phyloP scores from a whole-genome alignment of 306 rosid genomes.

The Vachellia pachyceras region DNA sequence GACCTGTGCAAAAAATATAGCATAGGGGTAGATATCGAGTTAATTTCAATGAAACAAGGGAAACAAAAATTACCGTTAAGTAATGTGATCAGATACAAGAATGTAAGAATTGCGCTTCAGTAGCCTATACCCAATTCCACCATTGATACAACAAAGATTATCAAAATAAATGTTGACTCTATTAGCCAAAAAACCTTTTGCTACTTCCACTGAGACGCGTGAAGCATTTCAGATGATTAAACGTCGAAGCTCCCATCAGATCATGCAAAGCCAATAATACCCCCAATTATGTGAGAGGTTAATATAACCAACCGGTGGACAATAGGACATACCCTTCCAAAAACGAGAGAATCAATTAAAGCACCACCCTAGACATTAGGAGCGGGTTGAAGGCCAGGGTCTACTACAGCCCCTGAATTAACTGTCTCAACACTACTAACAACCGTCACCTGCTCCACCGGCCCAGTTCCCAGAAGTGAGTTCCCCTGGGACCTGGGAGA shows the following conservation, averaged over 20 bases:
- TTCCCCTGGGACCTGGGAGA: constrained; percentile 48
- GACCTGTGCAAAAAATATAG: not conserved
- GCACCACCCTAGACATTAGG: constrained; percentile 37
- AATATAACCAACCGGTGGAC: constrained; percentile 35
- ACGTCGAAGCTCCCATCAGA: constrained; percentile 27
- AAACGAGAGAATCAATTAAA: constrained; percentile 20
- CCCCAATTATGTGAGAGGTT: constrained; percentile 34
- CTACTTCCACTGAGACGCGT: constrained; percentile 8
- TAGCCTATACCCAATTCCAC: constrained; percentile 40
- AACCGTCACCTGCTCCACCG: constrained; percentile 44
- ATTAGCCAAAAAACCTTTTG: constrained; percentile 17
- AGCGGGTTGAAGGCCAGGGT: constrained; percentile 38
- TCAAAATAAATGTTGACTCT: constrained; percentile 39
- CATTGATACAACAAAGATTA: constrained; percentile 20
- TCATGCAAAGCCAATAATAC: constrained; percentile 33
- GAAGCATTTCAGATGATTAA: constrained; percentile 25
- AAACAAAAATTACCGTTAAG: constrained; percentile 12
- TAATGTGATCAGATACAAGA: constrained; percentile 38
- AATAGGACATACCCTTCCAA: constrained; percentile 28
- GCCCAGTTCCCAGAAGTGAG: constrained; percentile 37
- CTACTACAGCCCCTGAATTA: constrained; percentile 45
- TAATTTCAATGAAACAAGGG: not conserved
- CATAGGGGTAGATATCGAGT: not conserved
- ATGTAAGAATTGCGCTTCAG: constrained; percentile 21
- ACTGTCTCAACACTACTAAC: constrained; percentile 38